A percentile compares a stretch with the other conserved stretches of the same genome.
These are phyloP conservation scores for Ascochyta koolunga DNA, from an alignment of 2,329 filamentous ascomycete genomes.

Conservation along the genomic window DNA sequence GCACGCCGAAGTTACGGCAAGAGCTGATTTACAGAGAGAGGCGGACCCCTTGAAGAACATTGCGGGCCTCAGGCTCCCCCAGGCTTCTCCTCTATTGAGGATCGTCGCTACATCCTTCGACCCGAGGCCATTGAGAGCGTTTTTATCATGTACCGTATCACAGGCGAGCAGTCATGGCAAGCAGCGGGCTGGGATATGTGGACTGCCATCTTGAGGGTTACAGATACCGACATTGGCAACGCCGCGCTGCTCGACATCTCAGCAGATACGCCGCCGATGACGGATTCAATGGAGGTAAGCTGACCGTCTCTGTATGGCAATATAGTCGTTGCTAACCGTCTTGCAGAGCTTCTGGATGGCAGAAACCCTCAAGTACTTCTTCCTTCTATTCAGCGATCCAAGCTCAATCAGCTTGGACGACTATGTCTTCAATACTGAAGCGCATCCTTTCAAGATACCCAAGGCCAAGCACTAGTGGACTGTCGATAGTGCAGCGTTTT, in stretches of 20 bases:
- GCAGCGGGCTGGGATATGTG: constrained; percentile 59
- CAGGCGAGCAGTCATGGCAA: constrained; percentile 57
- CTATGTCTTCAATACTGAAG: constrained; percentile 56
- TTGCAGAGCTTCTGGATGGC: constrained; percentile 56
- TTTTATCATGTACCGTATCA: constrained; percentile 66
- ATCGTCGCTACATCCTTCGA: constrained; percentile 55
- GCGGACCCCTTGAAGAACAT: constrained; percentile 45
- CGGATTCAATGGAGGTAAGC: constrained; percentile 54
- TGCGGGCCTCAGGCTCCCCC: constrained; percentile 49
- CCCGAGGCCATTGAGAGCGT: constrained; percentile 68
- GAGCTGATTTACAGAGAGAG: constrained; percentile 30
- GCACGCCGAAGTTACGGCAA: constrained; percentile 48
- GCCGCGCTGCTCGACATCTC: constrained; percentile 54
- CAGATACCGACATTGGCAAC: constrained; percentile 54
- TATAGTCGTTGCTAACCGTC: constrained; percentile 12
- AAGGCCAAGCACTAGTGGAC: constrained; percentile 13
- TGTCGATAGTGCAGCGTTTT: neutral
- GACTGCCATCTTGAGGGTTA: constrained; percentile 51
- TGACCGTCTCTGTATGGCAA: neutral
- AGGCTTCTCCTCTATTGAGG: constrained; percentile 53
- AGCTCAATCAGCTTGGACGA: constrained; percentile 53
- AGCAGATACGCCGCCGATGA: constrained; percentile 44
- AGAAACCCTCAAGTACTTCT: constrained; percentile 59
- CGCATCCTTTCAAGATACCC: constrained; percentile 52
- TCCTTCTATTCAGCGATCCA: constrained; percentile 54